Conservation (phyloP, 805 yeast species). For the Isabelozyma pseudorhagii region DNA sequence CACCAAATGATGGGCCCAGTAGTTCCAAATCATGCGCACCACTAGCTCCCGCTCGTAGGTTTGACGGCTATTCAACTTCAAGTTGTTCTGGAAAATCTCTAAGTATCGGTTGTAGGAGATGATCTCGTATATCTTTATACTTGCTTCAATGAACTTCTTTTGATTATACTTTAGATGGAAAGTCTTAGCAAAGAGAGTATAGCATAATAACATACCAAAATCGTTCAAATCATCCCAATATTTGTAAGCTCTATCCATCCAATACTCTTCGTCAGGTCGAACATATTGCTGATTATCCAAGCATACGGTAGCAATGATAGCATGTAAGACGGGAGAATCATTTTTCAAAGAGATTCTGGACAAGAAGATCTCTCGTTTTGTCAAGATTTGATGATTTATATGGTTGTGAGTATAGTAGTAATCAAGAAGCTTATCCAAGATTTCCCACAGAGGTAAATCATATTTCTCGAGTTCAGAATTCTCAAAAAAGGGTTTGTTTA, state of each 20-base stretch:
- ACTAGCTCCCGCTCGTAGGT: conserved; percentile 18
- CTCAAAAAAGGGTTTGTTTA: neutral
- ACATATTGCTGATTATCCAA: conserved; percentile 5
- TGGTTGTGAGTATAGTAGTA: conserved; percentile 19
- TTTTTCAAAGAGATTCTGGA: conserved; percentile 14
- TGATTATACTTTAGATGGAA: conserved; percentile 7
- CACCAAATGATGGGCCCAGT: conserved; percentile 12
- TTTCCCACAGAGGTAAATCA: conserved; percentile 21
- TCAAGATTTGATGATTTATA: conserved; percentile 17
- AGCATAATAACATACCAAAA: conserved; percentile 22
- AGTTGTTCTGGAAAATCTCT: conserved; percentile 7
- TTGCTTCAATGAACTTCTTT: conserved; percentile 8
- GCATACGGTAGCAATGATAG: conserved; percentile 19
- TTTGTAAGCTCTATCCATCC: conserved; percentile 17
- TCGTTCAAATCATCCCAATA: conserved; percentile 24
- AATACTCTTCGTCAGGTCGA: conserved; percentile 12
- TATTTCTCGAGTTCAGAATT: conserved; percentile 13
- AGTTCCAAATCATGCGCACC: conserved; percentile 22
- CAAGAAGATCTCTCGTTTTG: conserved; percentile 15
- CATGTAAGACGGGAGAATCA: conserved; percentile 22
- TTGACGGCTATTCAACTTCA: conserved; percentile 13
- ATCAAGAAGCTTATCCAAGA: conserved; percentile 15
- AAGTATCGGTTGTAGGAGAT: conserved; percentile 15
- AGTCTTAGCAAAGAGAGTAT: conserved; percentile 14
- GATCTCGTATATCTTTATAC: conserved; percentile 15